Conservation (phyloP, 108 stramenopile genomes). For the Fistulifera pelliculosa region DNA sequence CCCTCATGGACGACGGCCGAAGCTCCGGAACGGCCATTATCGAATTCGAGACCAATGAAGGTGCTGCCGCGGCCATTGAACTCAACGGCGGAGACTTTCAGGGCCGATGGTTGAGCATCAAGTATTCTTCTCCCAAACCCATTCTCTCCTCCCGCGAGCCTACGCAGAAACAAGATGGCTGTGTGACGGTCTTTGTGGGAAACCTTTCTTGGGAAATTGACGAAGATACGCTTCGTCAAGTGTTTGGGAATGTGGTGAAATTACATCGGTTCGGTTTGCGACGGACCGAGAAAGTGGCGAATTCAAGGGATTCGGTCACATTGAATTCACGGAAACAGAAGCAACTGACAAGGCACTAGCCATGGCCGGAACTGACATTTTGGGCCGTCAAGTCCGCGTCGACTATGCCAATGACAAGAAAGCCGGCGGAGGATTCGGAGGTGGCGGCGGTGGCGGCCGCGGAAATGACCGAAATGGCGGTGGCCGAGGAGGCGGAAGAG, state of each 20-base stretch:
- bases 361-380: constrained; percentile 79
- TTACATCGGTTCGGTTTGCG: constrained; percentile 84
- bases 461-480: constrained; percentile 44
- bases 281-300: constrained; percentile 94
- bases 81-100: constrained; percentile 85
- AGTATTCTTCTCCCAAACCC: constrained; percentile 62
- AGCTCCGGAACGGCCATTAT: constrained; percentile 83
- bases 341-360: constrained; percentile 81
- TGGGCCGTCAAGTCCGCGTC: constrained; percentile 85
- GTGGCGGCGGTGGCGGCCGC: constrained; percentile 30
- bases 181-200: constrained; percentile 92
- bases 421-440: constrained; percentile 36
- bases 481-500: constrained; percentile 45
- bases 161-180: constrained; percentile 74
- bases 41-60: constrained; percentile 49
- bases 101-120: constrained; percentile 87
- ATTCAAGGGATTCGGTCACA: constrained; percentile 96
- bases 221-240: constrained; percentile 79
- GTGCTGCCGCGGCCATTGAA: constrained; percentile 70
- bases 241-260: constrained; percentile 90
- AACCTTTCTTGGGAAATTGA: constrained; percentile 93
- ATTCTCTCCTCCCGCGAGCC: constrained; percentile 40
- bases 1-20: constrained; percentile 80
- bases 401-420: constrained; percentile 74
- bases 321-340: constrained; percentile 86